Conservation (phyloP, 2,329 filamentous ascomycete species). For the Pseudogymnoascus sp. region DNA sequence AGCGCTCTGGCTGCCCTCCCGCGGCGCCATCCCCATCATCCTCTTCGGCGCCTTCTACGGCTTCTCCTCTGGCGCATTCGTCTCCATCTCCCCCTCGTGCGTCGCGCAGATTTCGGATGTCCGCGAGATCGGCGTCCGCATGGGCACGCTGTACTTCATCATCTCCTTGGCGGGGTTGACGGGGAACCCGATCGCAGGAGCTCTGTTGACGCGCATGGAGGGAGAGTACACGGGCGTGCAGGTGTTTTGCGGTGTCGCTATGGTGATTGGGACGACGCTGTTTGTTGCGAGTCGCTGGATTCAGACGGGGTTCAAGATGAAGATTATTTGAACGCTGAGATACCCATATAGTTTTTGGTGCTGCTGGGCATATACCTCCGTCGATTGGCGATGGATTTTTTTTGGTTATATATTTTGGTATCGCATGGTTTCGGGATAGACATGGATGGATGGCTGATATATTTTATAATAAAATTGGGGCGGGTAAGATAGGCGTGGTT, state of each 20-base stretch:
- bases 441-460: not conserved
- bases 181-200: conserved; percentile 62
- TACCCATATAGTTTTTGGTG: not conserved
- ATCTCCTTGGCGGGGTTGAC: conserved; percentile 59
- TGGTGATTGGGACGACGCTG: conserved; percentile 37
- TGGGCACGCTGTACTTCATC: conserved; percentile 57
- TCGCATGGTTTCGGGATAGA: not conserved
- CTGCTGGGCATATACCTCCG: not conserved
- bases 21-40: conserved; percentile 51
- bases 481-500: not conserved
- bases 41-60: conserved; percentile 64
- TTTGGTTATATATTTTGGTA: not conserved
- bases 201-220: conserved; percentile 46
- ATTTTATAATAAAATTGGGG: not conserved
- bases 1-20: conserved; percentile 48
- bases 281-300: conserved; percentile 35
- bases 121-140: conserved; percentile 61
- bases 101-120: conserved; percentile 67
- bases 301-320: conserved; percentile 22
- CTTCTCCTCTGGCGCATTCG: conserved; percentile 61
- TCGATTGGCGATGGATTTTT: conserved; percentile 3
- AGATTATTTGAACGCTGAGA: conserved; percentile 21
- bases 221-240: conserved; percentile 47
- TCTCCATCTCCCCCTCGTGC: conserved; percentile 56
- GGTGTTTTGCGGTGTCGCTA: conserved; percentile 56